Evolutionary conservation across 768 basidiomycete species (phyloP), one percentile per base, ranked within the genome.

Genomic region (Gautieria morchelliformis): DNA sequence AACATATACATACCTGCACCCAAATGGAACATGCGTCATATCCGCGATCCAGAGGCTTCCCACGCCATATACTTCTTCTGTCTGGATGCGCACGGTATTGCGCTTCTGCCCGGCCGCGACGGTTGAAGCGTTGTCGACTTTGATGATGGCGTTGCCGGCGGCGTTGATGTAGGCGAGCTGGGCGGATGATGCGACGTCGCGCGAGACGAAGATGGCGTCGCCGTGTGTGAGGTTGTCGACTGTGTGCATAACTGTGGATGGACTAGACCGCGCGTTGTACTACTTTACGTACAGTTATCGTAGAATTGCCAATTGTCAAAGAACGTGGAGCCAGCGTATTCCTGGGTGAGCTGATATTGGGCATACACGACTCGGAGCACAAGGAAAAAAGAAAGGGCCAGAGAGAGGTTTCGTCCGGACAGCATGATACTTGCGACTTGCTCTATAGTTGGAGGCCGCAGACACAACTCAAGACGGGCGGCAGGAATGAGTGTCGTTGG

Each of bases 191-290:
- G 59, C 62, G n/a, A 48, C 52, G 9, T 54, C 42, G 32, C 58
- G 59, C 20, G 56, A 58, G 20, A 62, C 42, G n/a, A 62, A 62
- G 52, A 72, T 74, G 15, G 72, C 76, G 66, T 87, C 80, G 56
- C 85, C 84, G 58, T 82, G 82, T 17, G 85, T 87, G 4, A 86
- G 70, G 62, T 87, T 84, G 67, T 89, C 87, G 58, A 74, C 83
- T 87, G 27, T 27, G 27, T 27, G 60, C 24, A 53, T 56, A 44
- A 50, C 41, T 7, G 9, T 52, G 17, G 17, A 37, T 58, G 19
- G 46, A 42, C 19, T 10, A 27, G 19, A 57, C 37, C 52, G 24
- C n/a, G 59, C 22, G 9, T 19, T 24, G 40, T 44, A 32, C 14
- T 4, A 56, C 27, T 30, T 39, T 24, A 71, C 78, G 58, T 61